Conservation (phyloP, 495 filamentous ascomycete genomes). For the Aspergillus wentii region DNA sequence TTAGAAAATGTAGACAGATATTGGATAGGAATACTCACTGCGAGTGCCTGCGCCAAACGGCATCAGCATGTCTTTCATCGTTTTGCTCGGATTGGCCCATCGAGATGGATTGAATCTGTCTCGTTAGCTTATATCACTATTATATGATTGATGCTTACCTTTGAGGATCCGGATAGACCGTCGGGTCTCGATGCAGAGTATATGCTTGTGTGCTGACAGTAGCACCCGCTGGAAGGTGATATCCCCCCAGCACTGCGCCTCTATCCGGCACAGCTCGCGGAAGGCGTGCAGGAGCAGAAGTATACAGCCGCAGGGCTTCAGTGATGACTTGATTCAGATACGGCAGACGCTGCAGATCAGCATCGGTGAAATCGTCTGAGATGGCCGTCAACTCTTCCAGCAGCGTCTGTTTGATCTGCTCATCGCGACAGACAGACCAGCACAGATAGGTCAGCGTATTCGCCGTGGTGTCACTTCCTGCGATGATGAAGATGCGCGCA, state of each 20-base stretch:
- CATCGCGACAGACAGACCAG: conserved; percentile 17
- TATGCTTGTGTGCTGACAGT: conserved; percentile 39
- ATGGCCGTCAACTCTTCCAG: conserved; percentile 15
- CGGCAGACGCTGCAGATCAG: conserved; percentile 24
- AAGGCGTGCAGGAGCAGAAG: conserved; percentile 42
- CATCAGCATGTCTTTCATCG: conserved; percentile 49
- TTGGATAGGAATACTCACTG: conserved; percentile 15
- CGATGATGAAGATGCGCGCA: conserved; percentile 44
- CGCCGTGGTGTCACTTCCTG: conserved; percentile 40
- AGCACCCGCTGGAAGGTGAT: conserved; percentile 23
- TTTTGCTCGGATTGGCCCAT: conserved; percentile 38
- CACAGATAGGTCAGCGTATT: conserved; percentile 37
- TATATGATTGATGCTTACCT: too few species aligned
- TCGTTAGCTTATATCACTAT: too few species aligned
- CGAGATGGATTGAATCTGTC: conserved; percentile 39
- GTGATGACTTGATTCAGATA: conserved; percentile 48
- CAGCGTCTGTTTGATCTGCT: conserved; percentile 9
- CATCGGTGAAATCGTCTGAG: conserved; percentile 15
- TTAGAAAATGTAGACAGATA: not conserved
- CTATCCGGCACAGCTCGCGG: conserved; percentile 31
- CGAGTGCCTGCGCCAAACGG: conserved; percentile 49
- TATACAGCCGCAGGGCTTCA: conserved; percentile 52
- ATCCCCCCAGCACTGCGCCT: conserved; percentile 22
- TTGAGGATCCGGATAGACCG: conserved; percentile 22
- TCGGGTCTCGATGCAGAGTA: conserved; percentile 33